Percentiles rank a stretch among this genome's conserved stretches.
These are phyloP conservation scores for Corchorus capsularis DNA, from an alignment of 345 rosid genomes.

Conservation along the genomic window DNA sequence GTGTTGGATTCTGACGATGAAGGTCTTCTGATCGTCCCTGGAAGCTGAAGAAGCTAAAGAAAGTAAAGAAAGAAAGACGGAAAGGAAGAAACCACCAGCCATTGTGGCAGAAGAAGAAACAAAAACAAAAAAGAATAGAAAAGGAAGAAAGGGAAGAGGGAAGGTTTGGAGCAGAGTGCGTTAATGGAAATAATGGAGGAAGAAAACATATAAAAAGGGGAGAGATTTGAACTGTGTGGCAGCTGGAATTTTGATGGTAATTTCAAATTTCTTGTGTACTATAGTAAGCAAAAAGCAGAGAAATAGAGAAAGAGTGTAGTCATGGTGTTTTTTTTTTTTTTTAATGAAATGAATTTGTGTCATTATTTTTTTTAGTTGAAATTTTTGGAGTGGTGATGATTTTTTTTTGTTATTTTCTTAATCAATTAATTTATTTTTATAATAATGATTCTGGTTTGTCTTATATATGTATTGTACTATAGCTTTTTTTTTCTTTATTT, in stretches of 20 bases:
- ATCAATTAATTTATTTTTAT: not conserved
- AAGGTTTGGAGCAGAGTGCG: slow-evolving; percentile 15
- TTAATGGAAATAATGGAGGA: slow-evolving; percentile 21
- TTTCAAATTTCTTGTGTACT: not conserved
- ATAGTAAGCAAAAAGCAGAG: not conserved
- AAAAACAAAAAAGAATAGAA: not conserved
- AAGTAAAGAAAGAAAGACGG: slow-evolving; percentile 25
- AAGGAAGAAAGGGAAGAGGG: slow-evolving; percentile 21
- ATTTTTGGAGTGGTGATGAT: not conserved
- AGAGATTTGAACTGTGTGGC: slow-evolving; percentile 33
- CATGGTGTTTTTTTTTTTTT: not conserved
- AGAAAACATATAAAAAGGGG: slow-evolving; percentile 15
- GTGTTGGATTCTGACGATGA: slow-evolving; percentile 52
- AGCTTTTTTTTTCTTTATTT: too few species aligned
- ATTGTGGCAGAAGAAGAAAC: slow-evolving; percentile 17
- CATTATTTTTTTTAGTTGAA: not conserved
- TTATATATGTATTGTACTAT: not conserved
- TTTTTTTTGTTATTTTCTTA: not conserved
- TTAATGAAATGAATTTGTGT: not conserved
- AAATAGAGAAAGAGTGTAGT: not conserved
- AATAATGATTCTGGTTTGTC: not conserved
- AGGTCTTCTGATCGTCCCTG: slow-evolving; percentile 37
- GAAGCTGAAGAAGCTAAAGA: slow-evolving; percentile 39
- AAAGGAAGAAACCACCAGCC: slow-evolving; percentile 24
- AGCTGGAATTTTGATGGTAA: slow-evolving; percentile 14